Evolutionary conservation across 495 filamentous ascomycete species (phyloP).

Genomic region (Xylaria scruposa): DNA sequence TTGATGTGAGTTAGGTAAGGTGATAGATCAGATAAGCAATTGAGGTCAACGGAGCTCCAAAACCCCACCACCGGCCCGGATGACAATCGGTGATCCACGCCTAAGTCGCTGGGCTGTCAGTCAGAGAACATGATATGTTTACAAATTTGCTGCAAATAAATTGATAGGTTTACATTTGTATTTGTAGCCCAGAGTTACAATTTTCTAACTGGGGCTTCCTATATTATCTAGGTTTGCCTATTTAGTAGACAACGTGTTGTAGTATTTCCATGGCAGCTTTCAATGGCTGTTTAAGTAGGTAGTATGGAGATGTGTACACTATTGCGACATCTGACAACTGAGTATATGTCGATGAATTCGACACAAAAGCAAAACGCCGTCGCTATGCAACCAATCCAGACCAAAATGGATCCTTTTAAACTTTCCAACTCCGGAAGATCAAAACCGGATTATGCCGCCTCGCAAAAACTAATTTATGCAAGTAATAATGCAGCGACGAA

Average conservation of each 20-base stretch:
- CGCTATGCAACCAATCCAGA: constrained; percentile 36
- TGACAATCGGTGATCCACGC: background rate
- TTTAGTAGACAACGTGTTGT: background rate
- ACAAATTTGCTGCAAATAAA: too few relatives aligned
- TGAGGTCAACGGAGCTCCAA: constrained; percentile 12
- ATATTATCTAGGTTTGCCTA: background rate
- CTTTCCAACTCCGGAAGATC: background rate
- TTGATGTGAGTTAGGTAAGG: background rate
- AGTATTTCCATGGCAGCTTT: background rate
- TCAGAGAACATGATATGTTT: too few relatives aligned
- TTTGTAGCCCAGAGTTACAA: background rate
- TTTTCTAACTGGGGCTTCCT: background rate
- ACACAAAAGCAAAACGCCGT: constrained; percentile 33
- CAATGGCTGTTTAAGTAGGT: background rate
- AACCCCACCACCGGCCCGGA: constrained; percentile 3
- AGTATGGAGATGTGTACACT: background rate
- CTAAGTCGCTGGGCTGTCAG: too few relatives aligned
- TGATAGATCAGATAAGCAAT: background rate
- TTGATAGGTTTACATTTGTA: too few relatives aligned
- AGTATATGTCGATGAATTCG: background rate
- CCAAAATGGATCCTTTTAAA: background rate
- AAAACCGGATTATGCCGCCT: background rate
- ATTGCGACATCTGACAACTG: background rate
- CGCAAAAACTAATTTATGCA: constrained; percentile 22
- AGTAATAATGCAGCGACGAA: constrained; percentile 39